Evolutionary conservation across 768 basidiomycete species (phyloP).

Genomic region (Serendipita vermifera): DNA sequence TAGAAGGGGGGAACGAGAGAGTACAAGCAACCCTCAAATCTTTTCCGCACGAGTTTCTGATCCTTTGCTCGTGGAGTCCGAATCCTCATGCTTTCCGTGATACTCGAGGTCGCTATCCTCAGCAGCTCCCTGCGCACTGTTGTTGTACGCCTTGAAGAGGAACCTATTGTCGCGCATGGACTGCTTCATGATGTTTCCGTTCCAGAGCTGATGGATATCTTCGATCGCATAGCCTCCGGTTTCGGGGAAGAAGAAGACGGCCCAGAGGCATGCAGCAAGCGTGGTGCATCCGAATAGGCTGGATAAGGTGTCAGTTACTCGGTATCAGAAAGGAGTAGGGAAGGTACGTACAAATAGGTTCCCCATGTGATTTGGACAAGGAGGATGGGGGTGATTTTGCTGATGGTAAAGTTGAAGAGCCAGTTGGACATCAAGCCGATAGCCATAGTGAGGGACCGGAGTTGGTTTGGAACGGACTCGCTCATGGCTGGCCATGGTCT

Average conservation of each 20-base stretch:
- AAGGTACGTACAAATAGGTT: neutral
- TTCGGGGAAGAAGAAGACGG: conserved; percentile 11
- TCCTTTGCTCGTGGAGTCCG: neutral
- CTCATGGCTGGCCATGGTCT: conserved; percentile 31
- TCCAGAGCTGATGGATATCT: conserved; percentile 13
- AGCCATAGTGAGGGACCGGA: conserved; percentile 29
- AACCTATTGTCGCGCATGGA: conserved; percentile 12
- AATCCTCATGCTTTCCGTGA: neutral
- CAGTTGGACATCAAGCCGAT: conserved; percentile 32
- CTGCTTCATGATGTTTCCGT: conserved; percentile 12
- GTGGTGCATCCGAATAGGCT: conserved; percentile 10
- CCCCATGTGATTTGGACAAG: conserved; percentile 13
- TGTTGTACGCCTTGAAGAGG: conserved; percentile 10
- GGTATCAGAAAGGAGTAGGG: neutral
- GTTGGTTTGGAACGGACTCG: conserved; percentile 35
- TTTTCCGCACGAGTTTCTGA: neutral
- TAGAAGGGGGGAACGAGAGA: too few relatives aligned
- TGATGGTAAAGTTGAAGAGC: conserved; percentile 36
- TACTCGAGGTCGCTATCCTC: neutral
- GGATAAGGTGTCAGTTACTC: neutral
- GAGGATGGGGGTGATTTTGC: conserved; percentile 33
- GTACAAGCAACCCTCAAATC: neutral
- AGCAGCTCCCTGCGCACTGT: neutral
- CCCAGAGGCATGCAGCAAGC: conserved; percentile 12
- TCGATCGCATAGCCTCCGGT: conserved; percentile 15